Evolutionary conservation across 2,329 filamentous ascomycete species (phyloP).

Genomic region (Lecanicillium sp.): DNA sequence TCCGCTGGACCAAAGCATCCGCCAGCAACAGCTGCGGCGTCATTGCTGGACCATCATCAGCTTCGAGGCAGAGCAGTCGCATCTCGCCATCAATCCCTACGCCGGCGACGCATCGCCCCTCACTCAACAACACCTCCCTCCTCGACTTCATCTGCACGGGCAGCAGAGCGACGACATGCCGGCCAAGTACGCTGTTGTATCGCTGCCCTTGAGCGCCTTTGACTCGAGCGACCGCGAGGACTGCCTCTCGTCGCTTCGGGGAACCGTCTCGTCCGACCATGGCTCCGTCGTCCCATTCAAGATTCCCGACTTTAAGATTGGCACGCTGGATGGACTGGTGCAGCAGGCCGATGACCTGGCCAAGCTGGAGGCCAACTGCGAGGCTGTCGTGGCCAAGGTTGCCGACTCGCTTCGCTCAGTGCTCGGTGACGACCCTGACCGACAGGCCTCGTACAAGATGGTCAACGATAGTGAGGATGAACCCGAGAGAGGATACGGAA

Average conservation of each 20-base stretch:
- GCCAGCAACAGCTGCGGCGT: too few species aligned
- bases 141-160: constrained; percentile 1
- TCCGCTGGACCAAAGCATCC: too few species aligned
- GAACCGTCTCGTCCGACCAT: constrained; percentile 65
- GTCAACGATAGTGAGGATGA: constrained; percentile 77
- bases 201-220: constrained; percentile 79
- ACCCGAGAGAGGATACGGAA: constrained; percentile 16
- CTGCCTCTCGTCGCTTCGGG: constrained; percentile 66
- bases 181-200: constrained; percentile 76
- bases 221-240: constrained; percentile 73
- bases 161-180: constrained; percentile 28
- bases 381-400: constrained; percentile 79
- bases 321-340: constrained; percentile 87
- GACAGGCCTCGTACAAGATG: constrained; percentile 78
- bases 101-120: too few species aligned
- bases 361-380: constrained; percentile 75
- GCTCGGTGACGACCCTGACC: constrained; percentile 75
- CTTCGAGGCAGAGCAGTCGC: too few species aligned
- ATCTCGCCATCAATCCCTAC: too few species aligned
- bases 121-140: background rate
- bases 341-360: constrained; percentile 92
- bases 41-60: too few species aligned
- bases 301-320: constrained; percentile 95
- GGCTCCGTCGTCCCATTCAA: constrained; percentile 69
- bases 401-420: constrained; percentile 76